Base-by-base conservation (phyloP, 2,329 filamentous ascomycete genomes). In the Penicillium brasilianum region DNA sequence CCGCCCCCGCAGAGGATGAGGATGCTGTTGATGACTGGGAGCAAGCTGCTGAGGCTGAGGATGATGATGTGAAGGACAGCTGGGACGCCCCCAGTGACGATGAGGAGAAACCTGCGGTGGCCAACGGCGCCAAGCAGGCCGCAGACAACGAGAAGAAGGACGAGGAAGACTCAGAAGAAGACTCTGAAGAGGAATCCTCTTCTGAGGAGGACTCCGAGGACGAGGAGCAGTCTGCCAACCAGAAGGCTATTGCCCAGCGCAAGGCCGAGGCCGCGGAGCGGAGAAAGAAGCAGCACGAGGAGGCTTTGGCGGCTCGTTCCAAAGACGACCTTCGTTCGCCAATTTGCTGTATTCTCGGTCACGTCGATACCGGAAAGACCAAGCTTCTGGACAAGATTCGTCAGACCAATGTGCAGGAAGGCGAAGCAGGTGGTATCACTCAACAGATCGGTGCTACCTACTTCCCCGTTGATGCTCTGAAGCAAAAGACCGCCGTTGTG, bases 341-440 rank as follows among this genome's bases (percentile, higher is more conserved):
- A 56, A 99, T 99, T 80, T 98, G 95, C 85, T 98, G 94, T 90
- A 99, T 99, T 86, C 88, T 99, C 66, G 95, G 95, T 73, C 95
- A 99, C 87, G 95, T 99, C 87, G 95, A 99, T 88, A 99, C 96
- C 49, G 95, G 95, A 78, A 99, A 99, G 84, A 99, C 95, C n/a
- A 99, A 98, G 83, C 84, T 99, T 65, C 86, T 99, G 60, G 95
- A 99, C 84, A 99, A 99, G 83, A 92, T 99, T 74, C 91, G 95
- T 73, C 93, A 97, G 79, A 98, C 95, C 60, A 98, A 99, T 75
- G 95, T 99, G 37, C 96, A 99, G 76, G 95, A 98, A 81, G 95
- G 95, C 73, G 95, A 99, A 86, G 96, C 95, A 43, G 96, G 95
- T 84, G 95, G 95, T 88, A 99, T 99, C 74, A 99, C 95, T 8